phyloP scores from a whole-genome alignment of 805 yeast species.

The Candida anglica region DNA sequence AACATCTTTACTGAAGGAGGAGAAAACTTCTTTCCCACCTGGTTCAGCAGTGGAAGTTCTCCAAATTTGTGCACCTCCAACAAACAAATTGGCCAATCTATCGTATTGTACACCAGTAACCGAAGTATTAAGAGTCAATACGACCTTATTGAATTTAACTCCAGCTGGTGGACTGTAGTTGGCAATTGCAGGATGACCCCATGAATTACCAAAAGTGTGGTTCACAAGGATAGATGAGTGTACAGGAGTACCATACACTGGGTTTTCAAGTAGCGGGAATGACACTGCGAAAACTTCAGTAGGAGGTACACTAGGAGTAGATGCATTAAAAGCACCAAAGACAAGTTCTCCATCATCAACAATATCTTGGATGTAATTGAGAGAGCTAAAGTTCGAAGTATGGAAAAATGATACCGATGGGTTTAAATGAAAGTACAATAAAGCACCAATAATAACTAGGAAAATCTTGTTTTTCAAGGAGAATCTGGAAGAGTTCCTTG shows the following conservation, averaged over 20 bases:
- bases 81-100: slow-evolving; percentile 58
- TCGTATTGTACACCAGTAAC: slow-evolving; percentile 63
- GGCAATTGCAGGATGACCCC: slow-evolving; percentile 52
- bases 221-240: slow-evolving; percentile 36
- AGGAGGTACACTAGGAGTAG: slow-evolving; percentile 2
- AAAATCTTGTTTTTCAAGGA: not conserved
- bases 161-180: slow-evolving; percentile 40
- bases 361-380: not conserved
- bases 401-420: not conserved
- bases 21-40: slow-evolving; percentile 37
- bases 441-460: not conserved
- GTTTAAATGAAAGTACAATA: not conserved
- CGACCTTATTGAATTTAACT: slow-evolving; percentile 46
- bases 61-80: slow-evolving; percentile 70
- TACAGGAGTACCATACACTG: slow-evolving; percentile 30
- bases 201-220: slow-evolving; percentile 53
- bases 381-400: too few species aligned
- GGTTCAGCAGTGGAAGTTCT: slow-evolving; percentile 78
- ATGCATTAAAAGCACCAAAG: too few species aligned
- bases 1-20: slow-evolving; percentile 59
- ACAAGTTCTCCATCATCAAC: too few species aligned
- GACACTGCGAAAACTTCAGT: slow-evolving; percentile 21
- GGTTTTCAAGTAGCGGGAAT: slow-evolving; percentile 21
- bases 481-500: not conserved
- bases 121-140: slow-evolving; percentile 48